Base-by-base conservation (phyloP, 106 monocot genomes). In the Platanthera guangdongensis region DNA sequence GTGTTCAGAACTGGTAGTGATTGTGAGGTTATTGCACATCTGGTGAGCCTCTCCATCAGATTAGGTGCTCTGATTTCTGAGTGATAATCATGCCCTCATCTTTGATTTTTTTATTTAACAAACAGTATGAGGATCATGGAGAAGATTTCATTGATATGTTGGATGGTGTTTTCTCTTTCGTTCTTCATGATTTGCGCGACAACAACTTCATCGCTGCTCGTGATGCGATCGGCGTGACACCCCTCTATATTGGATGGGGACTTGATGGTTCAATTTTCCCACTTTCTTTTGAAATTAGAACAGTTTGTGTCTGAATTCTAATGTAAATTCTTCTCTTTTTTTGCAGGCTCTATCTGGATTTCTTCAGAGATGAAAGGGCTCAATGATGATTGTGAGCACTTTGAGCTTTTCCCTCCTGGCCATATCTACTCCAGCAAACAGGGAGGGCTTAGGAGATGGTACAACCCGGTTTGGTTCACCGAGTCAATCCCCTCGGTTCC, bases 281-380 rank as follows among this genome's bases (percentile, higher is more conserved):
- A 4, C 11, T 25, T 48, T 70, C 4, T 16, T 70, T 45, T 47
- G 47, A 48, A 47, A 22, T 6, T 7, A 19, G 19, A 47, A n/a
- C 3, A 60, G 16, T 76, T 47, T n/a, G 21, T 71, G 4, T 51
- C 53, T 22, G 16, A 55, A 14, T 14, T 55, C 55, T 55, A 55
- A 55, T 55, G 15, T 19, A 11, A 45, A 53, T 11, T 59, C 72
- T 63, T 25, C 25, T 71, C 30, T 54, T 28, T n/a, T n/a, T n/a
- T n/a, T n/a, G n/a, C 75, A 90, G 93, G 93, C 1, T 91, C 94
- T 72, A 81, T 94, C 13, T 94, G 94, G 94, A 89, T 94, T 74
- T 88, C 91, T 22, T 91, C 94, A 0, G 94, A 94, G 63, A 91
- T 94, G 91, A 94, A 94, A 76, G 94, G 85, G 60, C 80, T 94